Base-by-base conservation (phyloP, 305 asterid genomes). In the Solanum hybrid region DNA sequence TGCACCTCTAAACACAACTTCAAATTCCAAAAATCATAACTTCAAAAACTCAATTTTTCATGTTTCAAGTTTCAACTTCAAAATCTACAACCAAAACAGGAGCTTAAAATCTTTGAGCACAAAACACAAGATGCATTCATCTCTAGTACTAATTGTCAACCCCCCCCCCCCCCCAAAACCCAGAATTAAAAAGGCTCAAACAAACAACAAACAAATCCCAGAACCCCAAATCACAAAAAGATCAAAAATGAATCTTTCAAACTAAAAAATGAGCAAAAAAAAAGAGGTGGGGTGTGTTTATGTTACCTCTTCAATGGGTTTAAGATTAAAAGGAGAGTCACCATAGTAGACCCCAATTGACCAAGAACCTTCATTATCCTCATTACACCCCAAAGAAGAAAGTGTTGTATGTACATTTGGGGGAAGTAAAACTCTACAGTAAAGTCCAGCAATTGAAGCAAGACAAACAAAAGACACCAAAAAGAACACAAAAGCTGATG, bases 291-390 rank as follows among this genome's bases (percentile, higher is more conserved):
- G 73, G 73, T 20, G 26, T 61, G 73, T 61, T 61, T 7, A 5
- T 20, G 82, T 37, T 81, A 89, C 90, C 76, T n/a, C 89, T 87
- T 38, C 82, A 86, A 83, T 87, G 68, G 88, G 88, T 65, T 51
- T 87, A 13, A 77, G 88, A 45, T 88, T 27, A 89, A 87, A 90
- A 24, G 57, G 92, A 31, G 89, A 88, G 33, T 77, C 89, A 15
- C 90, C 33, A 87, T 7, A 76, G n/a, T 39, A 33, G n/a, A 91
- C 91, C 26, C 91, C 91, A 70, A 89, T 72, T 10, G 90, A 81
- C 90, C 90, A 89, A 57, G 90, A 89, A 24, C 90, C 90, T 32
- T 89, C 90, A 81, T 89, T 89, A 32, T 89, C 90, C 37, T 89
- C 90, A 24, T 68, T 79, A 82, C 90, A 89, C 1, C 90, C 90